Conservation (phyloP, 2,329 filamentous ascomycete species). For the Talaromyces sp. region DNA sequence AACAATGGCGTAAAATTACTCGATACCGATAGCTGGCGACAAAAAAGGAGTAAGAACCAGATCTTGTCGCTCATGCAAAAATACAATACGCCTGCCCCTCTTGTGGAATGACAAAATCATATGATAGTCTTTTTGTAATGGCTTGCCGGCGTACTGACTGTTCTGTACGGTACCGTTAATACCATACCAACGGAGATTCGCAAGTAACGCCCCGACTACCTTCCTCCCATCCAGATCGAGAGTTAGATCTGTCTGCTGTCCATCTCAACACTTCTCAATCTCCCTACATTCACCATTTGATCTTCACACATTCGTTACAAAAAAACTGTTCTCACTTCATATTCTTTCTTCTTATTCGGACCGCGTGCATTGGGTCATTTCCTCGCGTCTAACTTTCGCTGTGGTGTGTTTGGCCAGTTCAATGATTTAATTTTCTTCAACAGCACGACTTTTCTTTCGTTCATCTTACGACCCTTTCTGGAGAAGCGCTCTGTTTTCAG, state of each 20-base stretch:
- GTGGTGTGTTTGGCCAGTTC: not conserved
- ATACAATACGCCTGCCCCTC: not conserved
- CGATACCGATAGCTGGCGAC: not conserved
- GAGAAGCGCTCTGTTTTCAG: not conserved
- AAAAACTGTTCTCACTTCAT: not conserved
- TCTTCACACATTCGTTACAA: constrained; percentile 4
- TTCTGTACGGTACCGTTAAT: constrained; percentile 2
- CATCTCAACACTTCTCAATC: not conserved
- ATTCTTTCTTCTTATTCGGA: not conserved
- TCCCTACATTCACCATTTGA: not conserved
- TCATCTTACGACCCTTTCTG: not conserved
- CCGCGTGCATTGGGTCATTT: not conserved
- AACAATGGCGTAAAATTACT: not conserved
- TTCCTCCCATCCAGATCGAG: constrained; percentile 8
- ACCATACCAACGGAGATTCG: not conserved
- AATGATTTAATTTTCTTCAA: not conserved
- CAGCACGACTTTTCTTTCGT: not conserved
- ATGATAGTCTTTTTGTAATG: not conserved
- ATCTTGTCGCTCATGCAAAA: not conserved
- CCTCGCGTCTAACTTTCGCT: not conserved
- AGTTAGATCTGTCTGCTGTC: constrained; percentile 1
- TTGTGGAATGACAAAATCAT: not conserved
- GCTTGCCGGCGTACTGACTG: not conserved
- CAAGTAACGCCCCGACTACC: not conserved
- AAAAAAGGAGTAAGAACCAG: not conserved